phyloP scores from a whole-genome alignment of 331 rosid species.

The Stylosanthes scabra region DNA sequence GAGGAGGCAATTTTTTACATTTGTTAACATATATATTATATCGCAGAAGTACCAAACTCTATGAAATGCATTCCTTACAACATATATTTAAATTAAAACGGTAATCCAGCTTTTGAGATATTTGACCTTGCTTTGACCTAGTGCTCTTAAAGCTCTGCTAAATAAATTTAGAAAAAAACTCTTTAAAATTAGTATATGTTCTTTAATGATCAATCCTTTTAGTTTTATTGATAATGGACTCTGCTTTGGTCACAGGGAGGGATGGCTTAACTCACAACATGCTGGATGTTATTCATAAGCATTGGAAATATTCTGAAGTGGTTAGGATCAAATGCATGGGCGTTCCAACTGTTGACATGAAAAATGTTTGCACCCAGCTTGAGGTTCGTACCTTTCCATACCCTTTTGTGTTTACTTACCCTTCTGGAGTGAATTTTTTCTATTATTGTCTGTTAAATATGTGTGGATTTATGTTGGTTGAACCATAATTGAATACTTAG shows the following conservation, averaged over 20 bases:
- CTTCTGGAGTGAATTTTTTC: conserved; percentile 10
- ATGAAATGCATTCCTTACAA: background rate
- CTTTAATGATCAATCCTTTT: background rate
- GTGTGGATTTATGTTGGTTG: background rate
- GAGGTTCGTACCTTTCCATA: conserved; percentile 68
- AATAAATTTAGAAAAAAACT: too few species aligned
- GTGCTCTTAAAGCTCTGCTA: conserved; percentile 3
- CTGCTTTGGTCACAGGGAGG: conserved; percentile 63
- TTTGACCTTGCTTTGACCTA: background rate
- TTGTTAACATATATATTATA: background rate
- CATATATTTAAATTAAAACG: conserved; percentile 6
- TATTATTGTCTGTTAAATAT: conserved; percentile 19
- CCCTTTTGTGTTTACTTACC: too few species aligned
- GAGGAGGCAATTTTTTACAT: background rate
- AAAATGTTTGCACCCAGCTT: conserved; percentile 80
- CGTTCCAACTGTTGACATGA: conserved; percentile 94
- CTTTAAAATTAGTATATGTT: background rate
- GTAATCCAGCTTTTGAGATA: background rate
- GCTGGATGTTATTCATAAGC: conserved; percentile 83
- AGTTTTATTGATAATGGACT: conserved; percentile 14
- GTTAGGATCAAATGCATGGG: conserved; percentile 94
- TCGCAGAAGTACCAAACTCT: background rate
- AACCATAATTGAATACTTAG: background rate
- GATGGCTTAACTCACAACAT: conserved; percentile 97
- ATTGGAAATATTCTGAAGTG: conserved; percentile 82